phyloP scores from a whole-genome alignment of 2,329 filamentous ascomycete species.

The Penicillium psychrosexuale region DNA sequence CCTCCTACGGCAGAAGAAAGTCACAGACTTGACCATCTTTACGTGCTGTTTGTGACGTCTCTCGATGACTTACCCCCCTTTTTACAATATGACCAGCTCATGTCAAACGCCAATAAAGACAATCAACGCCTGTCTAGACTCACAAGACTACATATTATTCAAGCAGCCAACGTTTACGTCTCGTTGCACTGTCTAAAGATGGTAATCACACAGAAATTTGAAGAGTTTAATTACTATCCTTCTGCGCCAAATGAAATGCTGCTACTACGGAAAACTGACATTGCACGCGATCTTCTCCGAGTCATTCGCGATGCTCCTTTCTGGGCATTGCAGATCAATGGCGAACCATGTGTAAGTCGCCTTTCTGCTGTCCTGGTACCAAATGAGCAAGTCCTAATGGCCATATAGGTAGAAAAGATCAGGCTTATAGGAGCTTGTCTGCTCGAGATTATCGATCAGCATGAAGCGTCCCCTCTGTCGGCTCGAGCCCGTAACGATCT shows the following conservation, averaged over 20 bases:
- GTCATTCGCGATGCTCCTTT: conserved; percentile 45
- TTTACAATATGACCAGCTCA: conserved; percentile 26
- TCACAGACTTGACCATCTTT: conserved; percentile 37
- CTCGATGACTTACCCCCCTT: conserved; percentile 41
- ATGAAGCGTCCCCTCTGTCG: conserved; percentile 37
- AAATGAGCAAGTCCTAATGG: neutral
- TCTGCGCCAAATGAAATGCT: conserved; percentile 13
- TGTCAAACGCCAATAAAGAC: conserved; percentile 5
- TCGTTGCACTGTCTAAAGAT: conserved; percentile 41
- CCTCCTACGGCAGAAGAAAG: conserved; percentile 24
- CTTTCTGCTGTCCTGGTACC: neutral
- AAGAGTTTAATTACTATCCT: conserved; percentile 17
- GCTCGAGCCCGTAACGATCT: conserved; percentile 42
- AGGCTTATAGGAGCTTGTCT: conserved; percentile 18
- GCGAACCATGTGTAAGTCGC: conserved; percentile 17
- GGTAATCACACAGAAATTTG: conserved; percentile 34
- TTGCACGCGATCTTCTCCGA: conserved; percentile 44
- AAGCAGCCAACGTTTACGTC: conserved; percentile 42
- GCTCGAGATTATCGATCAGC: conserved; percentile 31
- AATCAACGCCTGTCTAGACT: conserved; percentile 2
- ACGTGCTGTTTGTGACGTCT: conserved; percentile 43
- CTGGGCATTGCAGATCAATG: conserved; percentile 30
- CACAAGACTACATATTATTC: conserved; percentile 33
- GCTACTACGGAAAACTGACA: conserved; percentile 40
- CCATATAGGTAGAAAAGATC: conserved; percentile 17